Conservation (phyloP, 2,329 filamentous ascomycete genomes). For the Talaromyces marneffei region DNA sequence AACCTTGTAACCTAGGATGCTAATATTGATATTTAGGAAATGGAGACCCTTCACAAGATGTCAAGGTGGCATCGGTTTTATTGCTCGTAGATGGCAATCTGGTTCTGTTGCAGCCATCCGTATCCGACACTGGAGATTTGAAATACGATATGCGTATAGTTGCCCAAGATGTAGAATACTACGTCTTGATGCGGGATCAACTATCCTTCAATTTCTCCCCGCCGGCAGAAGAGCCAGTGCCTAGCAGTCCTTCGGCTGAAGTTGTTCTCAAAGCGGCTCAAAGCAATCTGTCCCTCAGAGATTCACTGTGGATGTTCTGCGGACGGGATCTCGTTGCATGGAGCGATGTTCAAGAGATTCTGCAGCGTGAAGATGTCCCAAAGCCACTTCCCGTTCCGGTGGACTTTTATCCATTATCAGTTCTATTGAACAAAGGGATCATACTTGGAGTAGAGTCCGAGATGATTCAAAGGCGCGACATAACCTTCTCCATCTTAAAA, state of each 20-base stretch:
- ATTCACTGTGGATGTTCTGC: constrained; percentile 94
- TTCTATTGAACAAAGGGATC: constrained; percentile 82
- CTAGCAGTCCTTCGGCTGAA: constrained; percentile 46
- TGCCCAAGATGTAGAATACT: constrained; percentile 93
- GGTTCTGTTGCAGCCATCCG: constrained; percentile 80
- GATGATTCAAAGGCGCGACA: constrained; percentile 83
- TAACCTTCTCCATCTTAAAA: constrained; percentile 83
- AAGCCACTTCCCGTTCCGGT: constrained; percentile 69
- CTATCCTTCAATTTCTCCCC: constrained; percentile 46
- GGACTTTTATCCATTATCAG: constrained; percentile 93
- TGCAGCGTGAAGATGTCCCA: constrained; percentile 69
- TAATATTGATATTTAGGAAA: constrained; percentile 47
- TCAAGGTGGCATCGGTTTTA: constrained; percentile 84
- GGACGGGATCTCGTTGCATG: constrained; percentile 80
- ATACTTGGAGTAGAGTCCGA: constrained; percentile 88
- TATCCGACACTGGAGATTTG: constrained; percentile 73
- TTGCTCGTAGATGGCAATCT: constrained; percentile 98
- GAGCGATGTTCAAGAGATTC: constrained; percentile 79
- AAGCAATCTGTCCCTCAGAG: constrained; percentile 57
- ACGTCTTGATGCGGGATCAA: constrained; percentile 85
- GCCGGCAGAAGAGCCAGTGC: constrained; percentile 43
- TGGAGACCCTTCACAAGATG: constrained; percentile 92
- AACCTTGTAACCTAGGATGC: constrained; percentile 13
- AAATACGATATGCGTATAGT: constrained; percentile 99
- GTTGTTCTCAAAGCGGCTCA: constrained; percentile 41